Evolutionary conservation across 2,329 filamentous ascomycete species (phyloP).

Genomic region (Colletotrichum eremochloae): DNA sequence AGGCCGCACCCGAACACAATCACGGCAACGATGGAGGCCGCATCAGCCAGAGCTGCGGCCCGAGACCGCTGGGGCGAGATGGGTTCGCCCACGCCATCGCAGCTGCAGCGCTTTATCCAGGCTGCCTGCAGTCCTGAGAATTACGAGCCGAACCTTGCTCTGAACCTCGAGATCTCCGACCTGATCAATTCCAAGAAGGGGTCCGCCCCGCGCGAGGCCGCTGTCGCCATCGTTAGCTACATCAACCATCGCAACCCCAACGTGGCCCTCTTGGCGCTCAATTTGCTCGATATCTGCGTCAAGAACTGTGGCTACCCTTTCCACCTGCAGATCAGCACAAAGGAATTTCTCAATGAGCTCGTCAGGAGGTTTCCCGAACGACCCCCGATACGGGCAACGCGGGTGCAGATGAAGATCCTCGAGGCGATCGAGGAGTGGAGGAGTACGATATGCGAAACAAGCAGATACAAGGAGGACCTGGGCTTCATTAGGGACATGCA

Average conservation of each 20-base stretch:
- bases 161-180: conserved; percentile 97
- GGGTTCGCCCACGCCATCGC: conserved; percentile 82
- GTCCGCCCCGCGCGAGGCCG: conserved; percentile 93
- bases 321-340: conserved; percentile 97
- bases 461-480: conserved; percentile 95
- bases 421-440: conserved; percentile 99
- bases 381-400: conserved; percentile 85
- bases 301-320: conserved; percentile 99
- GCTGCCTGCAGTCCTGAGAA: conserved; percentile 97
- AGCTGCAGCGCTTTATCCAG: conserved; percentile 94
- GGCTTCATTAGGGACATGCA: conserved; percentile 99
- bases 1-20: conserved; percentile 29
- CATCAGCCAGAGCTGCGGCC: conserved; percentile 93
- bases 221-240: conserved; percentile 90
- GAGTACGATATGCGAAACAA: conserved; percentile 97
- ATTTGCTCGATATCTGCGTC: conserved; percentile 97
- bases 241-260: conserved; percentile 98
- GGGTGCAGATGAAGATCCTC: conserved; percentile 92
- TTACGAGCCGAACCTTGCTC: conserved; percentile 95
- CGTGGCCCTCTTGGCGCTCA: conserved; percentile 89
- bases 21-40: conserved; percentile 81
- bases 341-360: conserved; percentile 98
- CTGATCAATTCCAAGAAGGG: conserved; percentile 98
- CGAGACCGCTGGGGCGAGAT: conserved; percentile 93
- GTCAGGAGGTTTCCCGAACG: conserved; percentile 96